A percentile compares a stretch with the other conserved stretches of the same genome.
These are phyloP conservation scores for Globisporangium ultimum DNA, from an alignment of 352 stramenopile genomes.

Conservation along the genomic window DNA sequence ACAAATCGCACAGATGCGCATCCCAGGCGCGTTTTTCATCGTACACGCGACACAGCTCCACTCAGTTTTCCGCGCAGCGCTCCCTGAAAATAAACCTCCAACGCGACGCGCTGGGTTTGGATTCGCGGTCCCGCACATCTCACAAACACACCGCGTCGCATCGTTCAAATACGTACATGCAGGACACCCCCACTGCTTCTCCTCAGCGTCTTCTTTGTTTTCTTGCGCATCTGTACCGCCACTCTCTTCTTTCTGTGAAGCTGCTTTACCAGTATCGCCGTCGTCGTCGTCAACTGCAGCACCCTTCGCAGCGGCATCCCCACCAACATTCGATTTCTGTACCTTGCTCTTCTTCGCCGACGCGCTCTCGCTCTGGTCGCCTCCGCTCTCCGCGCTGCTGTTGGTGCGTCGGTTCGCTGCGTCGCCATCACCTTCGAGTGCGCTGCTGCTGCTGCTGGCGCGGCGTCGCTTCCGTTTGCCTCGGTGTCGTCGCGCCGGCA, in stretches of 20 bases:
- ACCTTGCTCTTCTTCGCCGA: conserved; percentile 5
- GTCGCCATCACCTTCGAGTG: no score
- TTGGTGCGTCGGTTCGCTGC: not conserved
- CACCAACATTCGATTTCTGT: not conserved
- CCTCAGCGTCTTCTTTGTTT: conserved; percentile 11
- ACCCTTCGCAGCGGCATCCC: not conserved
- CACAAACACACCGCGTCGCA: conserved; percentile 49
- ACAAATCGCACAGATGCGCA: conserved; percentile 52
- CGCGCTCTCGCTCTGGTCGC: not conserved
- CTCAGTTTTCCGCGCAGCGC: conserved; percentile 18
- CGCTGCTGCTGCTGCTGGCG: conserved; percentile 5
- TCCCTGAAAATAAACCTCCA: not conserved
- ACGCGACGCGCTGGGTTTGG: conserved; percentile 16
- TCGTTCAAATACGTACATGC: conserved; percentile 77
- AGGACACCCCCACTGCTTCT: conserved; percentile 51
- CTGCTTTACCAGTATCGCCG: conserved; percentile 8
- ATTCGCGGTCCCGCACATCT: conserved; percentile 74
- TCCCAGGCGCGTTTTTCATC: conserved; percentile 53
- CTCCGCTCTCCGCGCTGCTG: conserved; percentile 2
- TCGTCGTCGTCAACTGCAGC: not conserved
- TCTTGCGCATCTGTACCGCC: conserved; percentile 7
- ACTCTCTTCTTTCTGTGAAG: conserved; percentile 3
- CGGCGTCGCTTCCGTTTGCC: conserved; percentile 38
- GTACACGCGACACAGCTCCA: conserved; percentile 74
- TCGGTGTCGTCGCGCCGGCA: conserved; percentile 8